Evolutionary conservation across 768 basidiomycete genomes (phyloP), one percentile per base, ranked within the genome.

Genomic region (Calocybe indica): DNA sequence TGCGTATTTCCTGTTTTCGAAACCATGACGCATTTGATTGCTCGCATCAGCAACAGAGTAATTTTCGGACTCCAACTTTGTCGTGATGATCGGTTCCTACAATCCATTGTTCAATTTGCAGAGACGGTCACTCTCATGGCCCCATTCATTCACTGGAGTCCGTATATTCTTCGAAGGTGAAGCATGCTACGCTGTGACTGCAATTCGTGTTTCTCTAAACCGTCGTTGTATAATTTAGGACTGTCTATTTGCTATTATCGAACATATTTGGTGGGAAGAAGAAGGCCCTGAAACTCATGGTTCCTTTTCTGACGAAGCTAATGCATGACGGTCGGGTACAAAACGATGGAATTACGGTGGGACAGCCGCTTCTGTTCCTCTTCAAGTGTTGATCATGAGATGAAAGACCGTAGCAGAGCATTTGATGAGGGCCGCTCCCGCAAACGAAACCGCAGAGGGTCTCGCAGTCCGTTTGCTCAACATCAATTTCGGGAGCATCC

Each of bases 401-500:
- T 12, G 29, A 15, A 50, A 45, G 44, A 54, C 62, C 5, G 55
- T 69, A 6, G 56, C 60, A 5, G 66, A 67, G 47, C 62, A 63
- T 46, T 30, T 70, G 15, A 50, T 67, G 28, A 46, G 55, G 41
- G 61, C 48, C 41, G 59, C 64, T 13, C 63, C 58, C 22, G 62
- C 65, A 7, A 47, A 64, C 29, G 65, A 67, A 48, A 55, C 61
- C 2, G 43, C 64, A 9, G 50, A 64, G 44, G 63, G 64, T 1
- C 52, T 71, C 28, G 68, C 66, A 37, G 61, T 64, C 55, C 60
- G 67, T 33, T 45, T 68, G n/a, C 46, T 69, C 54, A 66, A 68
- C 49, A 54, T 71, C n/a, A 68, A 70, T 49, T 69, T 69, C 57
- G 67, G 62, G 15, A 70, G 65, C 54, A 66, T 69, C 41, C 65